phyloP scores from a whole-genome alignment of 176 grass and related monocot species.

The Elymus sibiricus region DNA sequence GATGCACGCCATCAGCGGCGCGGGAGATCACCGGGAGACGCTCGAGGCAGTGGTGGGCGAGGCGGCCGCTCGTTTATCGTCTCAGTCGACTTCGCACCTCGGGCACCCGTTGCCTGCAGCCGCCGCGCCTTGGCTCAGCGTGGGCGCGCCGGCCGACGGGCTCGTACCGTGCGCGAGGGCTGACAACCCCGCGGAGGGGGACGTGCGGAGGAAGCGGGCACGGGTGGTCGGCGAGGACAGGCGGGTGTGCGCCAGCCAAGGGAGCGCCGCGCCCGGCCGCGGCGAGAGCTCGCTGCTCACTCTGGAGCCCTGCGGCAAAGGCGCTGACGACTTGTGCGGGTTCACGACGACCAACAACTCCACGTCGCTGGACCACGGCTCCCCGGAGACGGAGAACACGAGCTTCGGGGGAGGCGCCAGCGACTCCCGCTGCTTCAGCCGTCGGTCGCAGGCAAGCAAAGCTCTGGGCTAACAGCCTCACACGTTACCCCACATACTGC shows the following conservation, averaged over 20 bases:
- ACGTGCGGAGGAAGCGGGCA: conserved; percentile 38
- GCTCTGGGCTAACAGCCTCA: neutral
- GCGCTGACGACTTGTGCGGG: conserved; percentile 36
- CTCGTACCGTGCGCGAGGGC: conserved; percentile 58
- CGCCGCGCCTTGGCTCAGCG: neutral
- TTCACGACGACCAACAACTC: conserved; percentile 69
- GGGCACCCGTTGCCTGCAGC: neutral
- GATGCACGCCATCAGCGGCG: conserved; percentile 19
- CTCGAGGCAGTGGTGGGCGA: conserved; percentile 85
- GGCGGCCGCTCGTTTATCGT: conserved; percentile 41
- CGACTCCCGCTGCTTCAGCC: conserved; percentile 65
- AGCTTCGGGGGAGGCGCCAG: conserved; percentile 55
- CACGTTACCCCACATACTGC: neutral
- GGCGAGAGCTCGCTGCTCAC: conserved; percentile 44
- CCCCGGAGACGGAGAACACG: conserved; percentile 69
- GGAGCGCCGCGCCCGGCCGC: conserved; percentile 44
- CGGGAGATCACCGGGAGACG: conserved; percentile 46
- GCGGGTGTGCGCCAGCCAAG: conserved; percentile 67
- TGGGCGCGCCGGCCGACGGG: conserved; percentile 28
- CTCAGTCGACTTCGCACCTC: conserved; percentile 3
- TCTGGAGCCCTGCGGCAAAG: conserved; percentile 41
- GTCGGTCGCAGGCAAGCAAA: conserved; percentile 50
- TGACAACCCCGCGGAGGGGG: neutral
- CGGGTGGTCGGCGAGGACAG: conserved; percentile 39
- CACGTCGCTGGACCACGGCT: conserved; percentile 54